Base-by-base conservation (phyloP, 345 rosid genomes). In the Balakata baccata region DNA sequence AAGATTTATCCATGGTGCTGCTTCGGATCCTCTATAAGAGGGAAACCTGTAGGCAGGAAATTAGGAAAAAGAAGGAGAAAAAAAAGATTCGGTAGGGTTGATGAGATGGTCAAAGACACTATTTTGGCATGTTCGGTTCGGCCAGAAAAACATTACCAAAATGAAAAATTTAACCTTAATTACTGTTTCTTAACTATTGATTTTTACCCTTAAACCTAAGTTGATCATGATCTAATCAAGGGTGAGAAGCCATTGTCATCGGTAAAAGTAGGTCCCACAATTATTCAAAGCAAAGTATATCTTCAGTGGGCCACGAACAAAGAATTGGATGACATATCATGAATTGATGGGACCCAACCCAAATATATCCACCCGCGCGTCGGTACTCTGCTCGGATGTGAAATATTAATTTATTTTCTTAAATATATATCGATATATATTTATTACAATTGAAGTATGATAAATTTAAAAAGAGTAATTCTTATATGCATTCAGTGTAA, bases 11-110 rank as follows among this genome's bases (percentile, higher is more conserved):
- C 49, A 67, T 13, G 43, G 66, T 58, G 38, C 51, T 23, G 29
- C 80, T 47, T 77, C 46, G 79, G 75, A 70, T 71, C 67, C 75
- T 77, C 20, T 71, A 22, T 57, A 76, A 37, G 79, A 45, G 7
- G 50, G n/a, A n/a, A n/a, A n/a, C n/a, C n/a, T n/a, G n/a, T n/a
- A n/a, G n/a, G n/a, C n/a, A n/a, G n/a, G n/a, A n/a, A n/a, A n/a
- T n/a, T n/a, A n/a, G n/a, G n/a, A n/a, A 49, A 69, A 46, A 29
- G 34, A 29, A 54, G 23, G 2, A 54, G 18, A 54, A 54, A 6
- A 18, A 54, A 11, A n/a, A 25, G 10, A n/a, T n/a, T 54, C 6
- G 58, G 53, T 50, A 50, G 53, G 53, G 53, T 50, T 29, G 34
- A 29, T 29, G 34, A 29, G 34, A 29, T 29, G 34, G 34, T 29